phyloP scores from a whole-genome alignment of 192 early-diverging fungal species.

The Coemansia pectinata region DNA sequence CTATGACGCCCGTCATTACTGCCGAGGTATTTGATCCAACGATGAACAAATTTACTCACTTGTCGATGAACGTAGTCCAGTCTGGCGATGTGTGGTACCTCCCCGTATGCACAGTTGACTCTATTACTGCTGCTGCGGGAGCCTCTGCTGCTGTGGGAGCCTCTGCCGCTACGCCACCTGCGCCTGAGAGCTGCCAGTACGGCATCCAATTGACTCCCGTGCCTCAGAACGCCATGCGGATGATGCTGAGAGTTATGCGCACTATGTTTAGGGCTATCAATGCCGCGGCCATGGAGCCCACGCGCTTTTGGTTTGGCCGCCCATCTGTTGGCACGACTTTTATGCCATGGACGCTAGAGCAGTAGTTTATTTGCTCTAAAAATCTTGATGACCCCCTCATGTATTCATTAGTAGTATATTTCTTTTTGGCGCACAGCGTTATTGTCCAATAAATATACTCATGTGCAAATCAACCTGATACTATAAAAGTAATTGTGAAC shows the following conservation, averaged over 20 bases:
- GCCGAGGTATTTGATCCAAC: not conserved
- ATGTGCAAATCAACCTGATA: too few species aligned
- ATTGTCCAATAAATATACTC: not conserved
- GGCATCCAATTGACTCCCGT: not conserved
- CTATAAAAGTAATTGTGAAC: too few species aligned
- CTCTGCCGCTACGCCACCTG: not conserved
- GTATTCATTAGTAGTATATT: not conserved
- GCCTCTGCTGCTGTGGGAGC: not conserved
- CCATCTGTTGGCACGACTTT: not conserved
- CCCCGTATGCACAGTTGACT: not conserved
- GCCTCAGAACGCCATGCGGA: not conserved
- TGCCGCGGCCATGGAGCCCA: not conserved
- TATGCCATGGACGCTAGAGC: not conserved
- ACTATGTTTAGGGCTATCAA: not conserved
- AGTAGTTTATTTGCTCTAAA: not conserved
- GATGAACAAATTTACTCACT: not conserved
- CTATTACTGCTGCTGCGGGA: not conserved
- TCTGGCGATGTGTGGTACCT: not conserved
- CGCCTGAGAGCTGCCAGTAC: not conserved
- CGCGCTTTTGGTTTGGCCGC: not conserved
- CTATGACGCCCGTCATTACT: not conserved
- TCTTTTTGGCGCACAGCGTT: not conserved
- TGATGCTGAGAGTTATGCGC: not conserved
- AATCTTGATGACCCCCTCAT: not conserved
- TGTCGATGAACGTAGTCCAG: not conserved